Conservation (phyloP, 768 basidiomycete species). For the Lactifluus rugatus region DNA sequence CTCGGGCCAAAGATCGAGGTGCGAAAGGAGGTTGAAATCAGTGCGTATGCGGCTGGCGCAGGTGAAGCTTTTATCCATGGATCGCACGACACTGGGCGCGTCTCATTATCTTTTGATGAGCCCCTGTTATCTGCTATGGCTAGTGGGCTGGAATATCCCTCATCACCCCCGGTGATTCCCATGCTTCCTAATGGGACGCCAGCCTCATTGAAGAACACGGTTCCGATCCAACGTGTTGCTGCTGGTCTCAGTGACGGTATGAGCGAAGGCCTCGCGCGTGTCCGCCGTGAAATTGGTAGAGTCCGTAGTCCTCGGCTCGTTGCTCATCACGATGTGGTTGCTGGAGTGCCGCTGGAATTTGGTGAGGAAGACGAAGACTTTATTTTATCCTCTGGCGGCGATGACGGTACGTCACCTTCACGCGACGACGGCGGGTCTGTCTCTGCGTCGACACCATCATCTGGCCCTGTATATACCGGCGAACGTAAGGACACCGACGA, state of each 20-base stretch:
- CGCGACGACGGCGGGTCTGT: conserved; percentile 25
- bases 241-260: conserved; percentile 44
- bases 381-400: conserved; percentile 19
- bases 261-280: conserved; percentile 49
- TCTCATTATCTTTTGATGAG: conserved; percentile 62
- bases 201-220: conserved; percentile 35
- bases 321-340: conserved; percentile 23
- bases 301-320: conserved; percentile 38
- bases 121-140: conserved; percentile 67
- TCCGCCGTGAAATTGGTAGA: conserved; percentile 46
- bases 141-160: conserved; percentile 45
- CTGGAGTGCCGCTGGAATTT: conserved; percentile 44
- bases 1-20: conserved; percentile 55
- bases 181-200: conserved; percentile 69
- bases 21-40: conserved; percentile 60
- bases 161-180: conserved; percentile 44
- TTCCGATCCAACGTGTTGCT: conserved; percentile 49
- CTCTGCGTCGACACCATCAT: conserved; percentile 34
- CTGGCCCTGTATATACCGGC: conserved; percentile 24
- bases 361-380: conserved; percentile 66
- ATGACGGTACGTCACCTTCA: conserved; percentile 21
- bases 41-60: conserved; percentile 34
- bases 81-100: conserved; percentile 35
- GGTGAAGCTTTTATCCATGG: conserved; percentile 48
- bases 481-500: conserved; percentile 20